These are phyloP conservation scores for Smallanthus sonchifolius DNA, from an alignment of 129 eudicot genomes.

Conservation along the genomic window DNA sequence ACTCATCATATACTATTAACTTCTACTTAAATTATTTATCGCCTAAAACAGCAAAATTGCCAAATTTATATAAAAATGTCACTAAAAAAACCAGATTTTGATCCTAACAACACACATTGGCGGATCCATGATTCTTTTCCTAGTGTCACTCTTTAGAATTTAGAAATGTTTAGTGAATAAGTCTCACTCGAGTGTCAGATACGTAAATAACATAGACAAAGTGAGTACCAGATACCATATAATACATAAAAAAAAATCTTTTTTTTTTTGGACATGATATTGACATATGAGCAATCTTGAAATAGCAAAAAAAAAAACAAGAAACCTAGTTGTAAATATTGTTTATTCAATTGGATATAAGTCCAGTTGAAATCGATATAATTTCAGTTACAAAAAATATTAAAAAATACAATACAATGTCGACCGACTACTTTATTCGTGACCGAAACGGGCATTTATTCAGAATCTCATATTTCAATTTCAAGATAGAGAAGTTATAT, in stretches of 20 bases:
- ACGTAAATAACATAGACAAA: neutral
- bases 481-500: conserved; percentile 1
- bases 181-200: neutral
- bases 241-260: too few species aligned
- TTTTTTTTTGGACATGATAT: too few species aligned
- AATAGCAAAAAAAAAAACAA: too few species aligned
- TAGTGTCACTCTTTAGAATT: too few species aligned
- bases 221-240: neutral
- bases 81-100: too few species aligned
- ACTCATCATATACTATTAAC: neutral
- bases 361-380: neutral
- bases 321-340: too few species aligned
- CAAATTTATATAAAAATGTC: too few species aligned
- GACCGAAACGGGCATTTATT: neutral
- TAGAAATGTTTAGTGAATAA: too few species aligned
- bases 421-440: conserved; percentile 9
- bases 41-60: too few species aligned
- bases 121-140: too few species aligned
- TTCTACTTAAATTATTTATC: neutral
- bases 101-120: too few species aligned
- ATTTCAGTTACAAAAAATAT: neutral
- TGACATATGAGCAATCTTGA: too few species aligned
- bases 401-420: neutral
- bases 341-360: neutral
- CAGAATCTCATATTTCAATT: neutral